phyloP scores from a whole-genome alignment of 2,329 filamentous ascomycete genomes.

The Botryotinia convoluta region DNA sequence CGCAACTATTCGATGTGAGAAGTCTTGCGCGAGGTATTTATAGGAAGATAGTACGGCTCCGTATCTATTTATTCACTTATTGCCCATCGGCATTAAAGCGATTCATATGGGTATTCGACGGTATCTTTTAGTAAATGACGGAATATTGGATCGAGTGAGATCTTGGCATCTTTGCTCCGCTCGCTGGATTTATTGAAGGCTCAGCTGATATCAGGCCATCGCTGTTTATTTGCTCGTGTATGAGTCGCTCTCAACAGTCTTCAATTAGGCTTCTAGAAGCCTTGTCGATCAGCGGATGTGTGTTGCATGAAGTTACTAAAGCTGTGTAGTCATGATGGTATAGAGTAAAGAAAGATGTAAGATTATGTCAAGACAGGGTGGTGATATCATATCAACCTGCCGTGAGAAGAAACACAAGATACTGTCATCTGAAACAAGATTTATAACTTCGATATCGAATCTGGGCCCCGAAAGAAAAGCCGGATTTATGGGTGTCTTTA shows the following conservation, averaged over 20 bases:
- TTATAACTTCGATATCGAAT: neutral
- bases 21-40: no score
- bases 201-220: neutral
- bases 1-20: no score
- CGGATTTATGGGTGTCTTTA: neutral
- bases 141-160: neutral
- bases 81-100: neutral
- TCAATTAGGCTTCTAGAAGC: neutral
- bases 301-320: neutral
- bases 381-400: neutral
- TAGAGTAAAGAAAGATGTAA: neutral
- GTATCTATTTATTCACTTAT: neutral
- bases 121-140: neutral
- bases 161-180: neutral
- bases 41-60: no score
- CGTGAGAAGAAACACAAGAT: neutral
- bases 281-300: neutral
- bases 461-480: neutral
- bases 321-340: neutral
- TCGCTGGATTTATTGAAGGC: neutral
- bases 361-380: neutral
- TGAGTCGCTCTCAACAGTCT: fast-evolving
- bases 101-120: neutral
- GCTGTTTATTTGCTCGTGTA: neutral
- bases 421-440: neutral